Base-by-base conservation (phyloP, 2,329 filamentous ascomycete species). In the Penicillium sp. region DNA sequence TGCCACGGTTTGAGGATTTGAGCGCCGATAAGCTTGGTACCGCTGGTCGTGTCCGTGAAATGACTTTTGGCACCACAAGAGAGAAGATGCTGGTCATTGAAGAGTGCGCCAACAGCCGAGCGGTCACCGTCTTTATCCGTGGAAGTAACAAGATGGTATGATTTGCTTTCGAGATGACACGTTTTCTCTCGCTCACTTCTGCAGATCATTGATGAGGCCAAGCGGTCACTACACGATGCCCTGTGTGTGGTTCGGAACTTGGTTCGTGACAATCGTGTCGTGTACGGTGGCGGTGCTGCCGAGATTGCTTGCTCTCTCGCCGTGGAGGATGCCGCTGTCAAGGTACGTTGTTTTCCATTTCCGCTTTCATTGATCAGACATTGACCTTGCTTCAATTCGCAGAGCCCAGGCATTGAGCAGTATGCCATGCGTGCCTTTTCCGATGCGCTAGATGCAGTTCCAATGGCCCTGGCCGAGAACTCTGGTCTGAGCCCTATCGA, bases 41-140 rank as follows among this genome's bases (percentile, higher is more conserved):
- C 16, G 93, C 93, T 15, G 93, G 93, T 44, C 71, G 94, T 33
- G 93, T 98, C 43, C 80, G 89, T 51, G 90, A 98, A 70, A 89
- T 98, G 85, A 86, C 81, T 18, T 98, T 98, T 60, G 93, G 93
- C 58, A 98, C 93, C 2, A 98, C 93, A 29, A 81, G 93, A 62
- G 93, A 98, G 72, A 97, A 98, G 81, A 98, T 98, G 93, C 77
- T 98, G 57, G 87, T 98, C 41, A 98, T 98, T 58, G 94, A 98
- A 73, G 93, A 98, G 72, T 98, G 93, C 64, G 93, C 94, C 61
- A 98, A 98, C 74, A 95, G 88, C 43, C 79, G 93, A 59, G 93
- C 93, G 30, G 94, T 98, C 45, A 98, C 93, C 2, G 83, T 94
- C 39, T 98, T 98, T 68, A 87, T 98, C 45, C 80, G 93, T 60